Evolutionary conservation across 2,329 filamentous ascomycete genomes (phyloP), one percentile per base, ranked within the genome.

Genomic region (Botrytis tulipae): DNA sequence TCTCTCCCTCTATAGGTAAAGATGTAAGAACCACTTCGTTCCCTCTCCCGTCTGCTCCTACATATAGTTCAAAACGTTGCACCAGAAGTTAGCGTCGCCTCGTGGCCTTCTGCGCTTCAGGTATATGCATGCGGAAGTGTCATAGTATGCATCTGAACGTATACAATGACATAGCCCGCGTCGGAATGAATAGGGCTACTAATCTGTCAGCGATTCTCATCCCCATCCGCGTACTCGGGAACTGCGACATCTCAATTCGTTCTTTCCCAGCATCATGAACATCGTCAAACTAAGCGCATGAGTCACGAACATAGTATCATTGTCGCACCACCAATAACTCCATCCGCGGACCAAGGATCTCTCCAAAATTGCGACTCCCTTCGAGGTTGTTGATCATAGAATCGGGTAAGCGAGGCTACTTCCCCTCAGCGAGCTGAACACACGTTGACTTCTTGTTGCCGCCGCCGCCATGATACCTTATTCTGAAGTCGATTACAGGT

Each of bases 11-110:
- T 32, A 0, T 35, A 35, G 5, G 35, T 35, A 35, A 7, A 35
- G 35, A 35, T 35, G 35, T 35, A 35, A 35, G 6, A 35, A 35
- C 66, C 35, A 2, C 18, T 32, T n/a, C n/a, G n/a, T 7, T 32
- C 9, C 3, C 25, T 22, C 10, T 57, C 1, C 5, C 1, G 4
- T 9, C 5, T 29, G 0, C 5, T n/a, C 3, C 12, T 51, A 4
- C 1, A n/a, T 7, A 25, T 10, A 3, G 2, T 32, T 14, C n/a
- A 18, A 4, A 18, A 32, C 18, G 4, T 29, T 6, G 16, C 8
- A 6, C 29, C 6, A 9, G 48, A 22, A 18, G 25, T 12, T 5
- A 1, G 10, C 10, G 12, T 16, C 1, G 2, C 16, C 25, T 9
- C 7, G 18, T 4, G 3, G 14, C 3, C 12, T 25, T 6, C 7